Base-by-base conservation (phyloP, 1,139 yeast genomes). In the Geotrichum carabidarum region DNA sequence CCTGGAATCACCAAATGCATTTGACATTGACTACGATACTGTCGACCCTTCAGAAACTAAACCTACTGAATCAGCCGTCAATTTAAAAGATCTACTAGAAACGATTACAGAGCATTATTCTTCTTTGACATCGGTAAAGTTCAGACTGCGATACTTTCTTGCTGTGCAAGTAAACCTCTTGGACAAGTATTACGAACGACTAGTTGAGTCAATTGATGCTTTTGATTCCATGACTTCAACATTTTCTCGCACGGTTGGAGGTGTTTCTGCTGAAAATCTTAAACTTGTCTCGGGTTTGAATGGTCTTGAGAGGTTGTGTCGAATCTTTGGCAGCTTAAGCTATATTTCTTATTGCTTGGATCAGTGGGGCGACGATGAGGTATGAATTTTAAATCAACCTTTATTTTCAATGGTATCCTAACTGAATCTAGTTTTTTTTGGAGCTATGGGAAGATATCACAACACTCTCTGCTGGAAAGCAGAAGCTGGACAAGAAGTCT, bases 61-160 rank as follows among this genome's bases (percentile, higher is more conserved):
- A 59, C 93, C 95, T 1, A 85, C 93, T 0, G 77, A 78, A 54
- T 82, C 91, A 0, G 81, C 93, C 0, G 73, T 79, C 50, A 81
- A 83, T 55, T 65, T 87, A 57, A 77, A 77, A 44, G 83, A 81
- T 59, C 71, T 90, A 36, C 72, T 90, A 38, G 84, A 84, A 58
- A 83, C 83, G 51, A 76, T 88, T 44, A 86, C 88, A 7, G 76
- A 74, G 43, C 86, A 83, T 60, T 85, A 83, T 63, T 71, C 76
- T 43, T 75, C 83, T 12, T 69, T 83, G 54, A 75, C 77, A 22
- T 74, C 86, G 30, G 79, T 81, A 43, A 81, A 80, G 55, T 84
- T 80, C 63, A 88, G 89, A 63, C 72, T 87, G 54, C 78, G 81
- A 62, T 84, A 84, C 56, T 79, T 87, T 31, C 80, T 87, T 8